Evolutionary conservation across 2,329 filamentous ascomycete genomes (phyloP), one percentile per base, ranked within the genome.

Genomic region (Cladobotryum mycophilum): DNA sequence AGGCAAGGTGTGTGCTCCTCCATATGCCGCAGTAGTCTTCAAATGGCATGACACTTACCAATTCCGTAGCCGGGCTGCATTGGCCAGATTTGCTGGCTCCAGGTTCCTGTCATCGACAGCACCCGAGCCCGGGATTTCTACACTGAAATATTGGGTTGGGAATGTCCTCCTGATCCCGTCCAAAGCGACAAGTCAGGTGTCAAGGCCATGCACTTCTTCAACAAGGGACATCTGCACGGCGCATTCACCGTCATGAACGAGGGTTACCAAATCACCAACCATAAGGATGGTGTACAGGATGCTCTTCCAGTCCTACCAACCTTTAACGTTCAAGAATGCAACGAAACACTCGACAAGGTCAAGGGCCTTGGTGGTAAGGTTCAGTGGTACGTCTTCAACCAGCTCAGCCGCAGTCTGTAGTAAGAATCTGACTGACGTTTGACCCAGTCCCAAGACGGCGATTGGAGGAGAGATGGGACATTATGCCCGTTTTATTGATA

Each of bases 41-140:
- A 34, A 17, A 20, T 17, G 14, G 14, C 35, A 15, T 30, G 12
- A 25, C 33, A 45, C 45, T 52, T 14, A 52, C 45, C 15, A 18
- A 30, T n/a, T 13, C 41, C 35, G 6, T 11, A 51, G 34, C 38
- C 47, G 45, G 49, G 47, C 34, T 18, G 34, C n/a, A 42, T 48
- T 44, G 68, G 67, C 52, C 61, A 70, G 45, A 63, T 69, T 44
- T 67, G 62, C 57, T 73, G 68, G 67, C 63, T 68, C 42, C 66
- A 72, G 49, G 56, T 73, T 13, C 68, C 69, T n/a, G 65, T 67
- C 46, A 58, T 54, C 25, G 61, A 70, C 54, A 51, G 68, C 13
- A 43, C 53, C 30, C 61, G 69, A 30, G 70, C 65, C 48, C 61
- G 63, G 41, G 62, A 60, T 38, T 71, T 74, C 59, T 72, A 71